A percentile compares a stretch with the other conserved stretches of the same genome.
phyloP scores from a whole-genome alignment of 2,329 filamentous ascomycete species.

The Claviceps digitariae region DNA sequence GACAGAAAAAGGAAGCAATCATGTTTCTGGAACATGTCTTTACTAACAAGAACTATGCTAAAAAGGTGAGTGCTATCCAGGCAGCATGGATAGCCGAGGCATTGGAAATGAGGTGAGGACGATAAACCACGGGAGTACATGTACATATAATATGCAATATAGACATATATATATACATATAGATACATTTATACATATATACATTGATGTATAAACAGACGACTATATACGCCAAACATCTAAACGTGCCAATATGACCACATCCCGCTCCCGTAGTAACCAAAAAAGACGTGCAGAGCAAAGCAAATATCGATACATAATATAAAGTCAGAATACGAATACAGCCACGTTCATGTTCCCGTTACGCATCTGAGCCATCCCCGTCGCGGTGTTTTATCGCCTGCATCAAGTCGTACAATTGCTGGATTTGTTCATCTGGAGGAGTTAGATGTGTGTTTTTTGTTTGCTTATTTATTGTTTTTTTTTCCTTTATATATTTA shows the following conservation, averaged over 20 bases:
- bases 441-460: neutral
- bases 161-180: neutral
- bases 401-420: conserved; percentile 89
- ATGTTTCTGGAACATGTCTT: conserved; percentile 57
- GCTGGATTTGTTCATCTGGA: conserved; percentile 79
- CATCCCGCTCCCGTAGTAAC: too few relatives aligned
- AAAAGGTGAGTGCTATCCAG: conserved; percentile 50
- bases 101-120: conserved; percentile 16
- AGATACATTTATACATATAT: too few relatives aligned
- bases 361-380: conserved; percentile 14
- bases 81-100: conserved; percentile 45
- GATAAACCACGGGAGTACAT: neutral
- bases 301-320: too few relatives aligned
- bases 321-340: too few relatives aligned
- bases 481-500: too few relatives aligned
- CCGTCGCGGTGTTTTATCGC: conserved; percentile 43
- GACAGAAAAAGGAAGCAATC: conserved; percentile 50
- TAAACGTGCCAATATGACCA: too few relatives aligned
- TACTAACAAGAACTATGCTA: conserved; percentile 52
- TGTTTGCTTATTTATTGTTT: too few relatives aligned
- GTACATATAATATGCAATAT: neutral
- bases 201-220: too few relatives aligned
- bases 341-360: neutral
- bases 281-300: too few relatives aligned
- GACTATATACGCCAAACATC: too few relatives aligned